Conservation (phyloP, 352 stramenopile species). For the Phytophthora hybrid region DNA sequence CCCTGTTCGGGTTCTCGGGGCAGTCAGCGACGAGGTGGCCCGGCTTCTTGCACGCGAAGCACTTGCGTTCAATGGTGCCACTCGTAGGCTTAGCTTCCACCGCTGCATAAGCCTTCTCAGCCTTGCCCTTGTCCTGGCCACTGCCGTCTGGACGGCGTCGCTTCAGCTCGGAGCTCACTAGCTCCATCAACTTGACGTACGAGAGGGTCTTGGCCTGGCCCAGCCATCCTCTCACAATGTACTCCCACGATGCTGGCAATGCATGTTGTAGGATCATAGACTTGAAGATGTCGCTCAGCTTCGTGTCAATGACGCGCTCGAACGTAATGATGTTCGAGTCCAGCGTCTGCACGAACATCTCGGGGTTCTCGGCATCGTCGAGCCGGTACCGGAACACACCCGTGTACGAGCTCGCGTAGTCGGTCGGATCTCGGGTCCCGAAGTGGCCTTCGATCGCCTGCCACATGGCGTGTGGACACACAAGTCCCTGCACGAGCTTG, state of each 20-base stretch:
- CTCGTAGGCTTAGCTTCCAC: background rate
- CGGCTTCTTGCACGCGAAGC: background rate
- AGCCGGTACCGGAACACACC: too few species aligned
- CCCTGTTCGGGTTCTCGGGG: background rate
- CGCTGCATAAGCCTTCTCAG: background rate
- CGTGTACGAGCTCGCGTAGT: too few species aligned
- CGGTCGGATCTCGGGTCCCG: too few species aligned
- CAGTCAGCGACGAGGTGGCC: background rate
- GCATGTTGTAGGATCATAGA: too few species aligned
- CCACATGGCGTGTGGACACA: too few species aligned
- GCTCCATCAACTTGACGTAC: background rate
- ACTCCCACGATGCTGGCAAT: background rate
- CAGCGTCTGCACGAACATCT: too few species aligned
- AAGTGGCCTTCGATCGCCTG: too few species aligned
- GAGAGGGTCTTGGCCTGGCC: background rate
- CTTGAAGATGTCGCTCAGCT: too few species aligned
- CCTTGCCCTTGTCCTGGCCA: background rate
- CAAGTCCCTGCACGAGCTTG: too few species aligned
- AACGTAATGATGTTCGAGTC: too few species aligned
- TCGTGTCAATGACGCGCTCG: too few species aligned
- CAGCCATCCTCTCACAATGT: background rate
- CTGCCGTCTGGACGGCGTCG: background rate
- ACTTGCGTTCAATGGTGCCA: background rate
- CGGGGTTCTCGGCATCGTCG: too few species aligned
- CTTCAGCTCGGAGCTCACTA: background rate